Evolutionary conservation across 768 basidiomycete genomes (phyloP), one percentile per base, ranked within the genome.

Genomic region (Boletus speciosus): DNA sequence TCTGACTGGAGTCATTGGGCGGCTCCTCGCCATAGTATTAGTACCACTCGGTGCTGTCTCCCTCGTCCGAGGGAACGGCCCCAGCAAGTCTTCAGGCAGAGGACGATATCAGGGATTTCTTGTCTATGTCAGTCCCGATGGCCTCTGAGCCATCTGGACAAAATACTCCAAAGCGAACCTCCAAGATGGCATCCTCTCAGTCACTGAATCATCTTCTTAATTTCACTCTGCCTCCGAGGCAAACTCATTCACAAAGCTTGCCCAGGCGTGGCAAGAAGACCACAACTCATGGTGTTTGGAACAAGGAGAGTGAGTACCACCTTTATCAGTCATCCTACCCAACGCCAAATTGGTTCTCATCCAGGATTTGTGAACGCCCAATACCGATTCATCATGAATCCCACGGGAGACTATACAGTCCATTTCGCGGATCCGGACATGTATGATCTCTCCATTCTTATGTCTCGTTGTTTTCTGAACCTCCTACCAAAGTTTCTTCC

Each of bases 371-470:
- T 98, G 61, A 97, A 98, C 72, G 94, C 95, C 9, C 93, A 95
- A 68, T 97, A 95, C 73, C 82, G 93, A 54, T 98, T 98, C 70
- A 82, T 98, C 39, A 87, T 98, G 86, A 91, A 93, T 63, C 96
- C 96, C 2, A 84, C 78, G 38, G 90, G 91, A n/a, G 80, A 84
- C 60, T 95, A 97, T 67, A 92, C 94, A 16, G 95, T 90, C 6
- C 94, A 97, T 71, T 95, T 98, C 67, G 93, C 93, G 39, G 95
- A 98, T 71, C 93, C 97, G 34, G 97, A 99, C 72, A 95, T 98
- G 89, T 90, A 71, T 65, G 90, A 77, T 57, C 42, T 56, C 43
- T 49, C 7, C 8, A 10, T 41, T 19, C n/a, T 37, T 29, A 19
- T 45, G 11, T 40, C 21, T n/a, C 27, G 6, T 42, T 41, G 6